Evolutionary conservation across 2,329 filamentous ascomycete genomes (phyloP).

Genomic region (Beauveria sp.): DNA sequence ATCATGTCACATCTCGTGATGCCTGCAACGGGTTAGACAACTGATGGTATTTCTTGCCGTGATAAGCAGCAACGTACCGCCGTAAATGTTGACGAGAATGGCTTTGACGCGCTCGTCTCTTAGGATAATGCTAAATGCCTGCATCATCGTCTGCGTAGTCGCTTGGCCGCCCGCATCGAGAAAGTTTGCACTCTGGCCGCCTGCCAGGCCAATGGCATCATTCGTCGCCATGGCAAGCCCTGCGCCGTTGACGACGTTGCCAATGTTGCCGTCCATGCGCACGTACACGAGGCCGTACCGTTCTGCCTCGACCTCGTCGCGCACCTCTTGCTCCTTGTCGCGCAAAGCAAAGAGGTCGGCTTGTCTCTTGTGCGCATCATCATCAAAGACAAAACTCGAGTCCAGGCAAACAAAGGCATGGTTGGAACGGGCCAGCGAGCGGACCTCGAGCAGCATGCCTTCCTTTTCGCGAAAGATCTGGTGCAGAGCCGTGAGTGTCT

Average conservation of each 20-base stretch:
- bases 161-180: conserved; percentile 87
- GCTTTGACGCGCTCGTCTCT: conserved; percentile 64
- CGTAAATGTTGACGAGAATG: conserved; percentile 52
- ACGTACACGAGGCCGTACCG: conserved; percentile 74
- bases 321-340: conserved; percentile 26
- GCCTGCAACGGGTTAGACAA: conserved; percentile 21
- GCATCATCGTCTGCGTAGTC: conserved; percentile 71
- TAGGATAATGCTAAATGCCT: conserved; percentile 66
- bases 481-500: conserved; percentile 19
- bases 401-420: conserved; percentile 25
- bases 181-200: conserved; percentile 71
- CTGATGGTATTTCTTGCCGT: background rate
- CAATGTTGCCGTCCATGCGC: conserved; percentile 55
- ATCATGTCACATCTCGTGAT: conserved; percentile 45
- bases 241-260: conserved; percentile 82
- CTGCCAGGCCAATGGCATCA: conserved; percentile 63
- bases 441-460: conserved; percentile 37
- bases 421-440: conserved; percentile 26
- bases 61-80: conserved; percentile 20
- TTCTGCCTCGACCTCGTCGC: conserved; percentile 31
- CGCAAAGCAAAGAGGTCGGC: conserved; percentile 29
- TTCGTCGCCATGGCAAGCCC: conserved; percentile 89
- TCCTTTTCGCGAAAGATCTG: conserved; percentile 38
- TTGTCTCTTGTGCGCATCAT: conserved; percentile 37
- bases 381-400: conserved; percentile 40